Evolutionary conservation across 1,284 basidiomycete genomes (phyloP).

Genomic region (Anthracocystis panici-leucophaei): DNA sequence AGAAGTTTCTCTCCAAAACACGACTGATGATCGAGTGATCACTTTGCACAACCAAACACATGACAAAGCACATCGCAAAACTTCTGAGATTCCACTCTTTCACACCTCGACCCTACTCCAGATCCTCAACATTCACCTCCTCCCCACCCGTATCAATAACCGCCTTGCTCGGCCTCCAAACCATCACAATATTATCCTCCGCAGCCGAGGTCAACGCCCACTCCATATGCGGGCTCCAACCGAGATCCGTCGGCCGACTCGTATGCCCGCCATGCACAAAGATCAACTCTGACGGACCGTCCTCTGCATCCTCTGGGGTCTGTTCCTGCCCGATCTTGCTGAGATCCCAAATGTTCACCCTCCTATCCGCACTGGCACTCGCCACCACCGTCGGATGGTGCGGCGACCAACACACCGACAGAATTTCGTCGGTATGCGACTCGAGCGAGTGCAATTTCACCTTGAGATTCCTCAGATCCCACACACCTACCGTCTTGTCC

Average conservation of each 20-base stretch:
- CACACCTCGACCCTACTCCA: slow-evolving; percentile 24
- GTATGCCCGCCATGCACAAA: slow-evolving; percentile 69
- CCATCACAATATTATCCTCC: slow-evolving; percentile 68
- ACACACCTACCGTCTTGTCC: slow-evolving; percentile 92
- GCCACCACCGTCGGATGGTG: slow-evolving; percentile 74
- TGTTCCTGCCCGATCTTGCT: slow-evolving; percentile 93
- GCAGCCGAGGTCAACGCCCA: slow-evolving; percentile 66
- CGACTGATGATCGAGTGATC: not conserved
- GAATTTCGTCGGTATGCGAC: slow-evolving; percentile 92
- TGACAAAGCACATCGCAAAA: not conserved
- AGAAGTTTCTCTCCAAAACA: no score
- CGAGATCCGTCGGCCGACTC: slow-evolving; percentile 64
- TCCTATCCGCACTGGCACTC: slow-evolving; percentile 84
- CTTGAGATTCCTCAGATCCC: slow-evolving; percentile 85
- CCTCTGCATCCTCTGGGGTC: slow-evolving; percentile 96
- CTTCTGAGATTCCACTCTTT: not conserved
- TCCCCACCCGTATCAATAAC: slow-evolving; percentile 48
- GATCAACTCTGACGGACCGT: slow-evolving; percentile 79
- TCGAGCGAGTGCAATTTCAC: slow-evolving; percentile 88
- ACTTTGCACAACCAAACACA: no score
- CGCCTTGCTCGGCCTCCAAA: slow-evolving; percentile 57
- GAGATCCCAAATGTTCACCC: slow-evolving; percentile 96
- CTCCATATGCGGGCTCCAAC: slow-evolving; percentile 65
- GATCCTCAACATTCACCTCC: slow-evolving; percentile 33
- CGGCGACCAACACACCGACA: slow-evolving; percentile 94